A percentile compares a stretch with the other conserved stretches of the same genome.
These are phyloP conservation scores for Geotrichum fermentans DNA, from an alignment of 1,139 yeast genomes.

Conservation along the genomic window DNA sequence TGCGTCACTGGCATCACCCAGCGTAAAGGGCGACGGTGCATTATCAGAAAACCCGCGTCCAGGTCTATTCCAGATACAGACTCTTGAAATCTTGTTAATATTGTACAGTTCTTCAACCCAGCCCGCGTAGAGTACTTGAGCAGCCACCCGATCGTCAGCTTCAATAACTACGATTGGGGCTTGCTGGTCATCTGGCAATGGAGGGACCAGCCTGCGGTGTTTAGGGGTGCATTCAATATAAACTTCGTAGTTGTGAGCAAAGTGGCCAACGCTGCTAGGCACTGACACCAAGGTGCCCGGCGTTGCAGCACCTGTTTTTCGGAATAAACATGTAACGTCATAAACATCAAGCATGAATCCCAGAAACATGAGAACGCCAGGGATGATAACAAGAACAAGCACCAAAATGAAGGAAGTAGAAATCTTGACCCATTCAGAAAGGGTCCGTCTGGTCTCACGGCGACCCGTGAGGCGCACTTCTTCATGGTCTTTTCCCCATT, in stretches of 20 bases:
- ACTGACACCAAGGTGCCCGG: slow-evolving; percentile 12
- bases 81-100: slow-evolving; percentile 57
- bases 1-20: slow-evolving; percentile 60
- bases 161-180: slow-evolving; percentile 70
- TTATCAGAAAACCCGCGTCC: slow-evolving; percentile 79
- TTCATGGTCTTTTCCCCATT: slow-evolving; percentile 48
- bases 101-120: slow-evolving; percentile 73
- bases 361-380: slow-evolving; percentile 45
- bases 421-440: slow-evolving; percentile 52
- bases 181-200: slow-evolving; percentile 23
- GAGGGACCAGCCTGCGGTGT: slow-evolving; percentile 19
- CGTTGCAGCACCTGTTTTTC: slow-evolving; percentile 16
- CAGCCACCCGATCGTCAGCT: slow-evolving; percentile 61
- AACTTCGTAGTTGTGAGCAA: slow-evolving; percentile 9
- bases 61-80: slow-evolving; percentile 83
- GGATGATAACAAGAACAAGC: slow-evolving; percentile 25
- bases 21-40: slow-evolving; percentile 71
- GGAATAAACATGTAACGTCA: slow-evolving; percentile 52
- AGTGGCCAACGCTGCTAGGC: not conserved
- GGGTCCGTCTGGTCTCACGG: slow-evolving; percentile 52
- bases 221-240: slow-evolving; percentile 56
- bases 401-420: slow-evolving; percentile 40
- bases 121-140: slow-evolving; percentile 54
- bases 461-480: slow-evolving; percentile 57
- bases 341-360: slow-evolving; percentile 54